Evolutionary conservation across 306 rosid species (phyloP).

Genomic region (Comarum palustre): DNA sequence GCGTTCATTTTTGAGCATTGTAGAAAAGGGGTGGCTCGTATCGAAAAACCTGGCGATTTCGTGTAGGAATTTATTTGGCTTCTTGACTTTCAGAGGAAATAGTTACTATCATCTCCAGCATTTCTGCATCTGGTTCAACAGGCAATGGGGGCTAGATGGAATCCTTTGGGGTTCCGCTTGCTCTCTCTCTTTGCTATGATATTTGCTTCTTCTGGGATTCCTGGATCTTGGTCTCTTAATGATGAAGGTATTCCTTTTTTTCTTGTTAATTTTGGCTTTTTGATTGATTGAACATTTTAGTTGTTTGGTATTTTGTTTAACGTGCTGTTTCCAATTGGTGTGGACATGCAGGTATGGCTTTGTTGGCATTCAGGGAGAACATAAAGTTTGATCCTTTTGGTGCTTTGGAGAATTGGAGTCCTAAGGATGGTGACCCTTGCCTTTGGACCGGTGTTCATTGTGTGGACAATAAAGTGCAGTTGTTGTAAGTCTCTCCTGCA

Average conservation of each 20-base stretch:
- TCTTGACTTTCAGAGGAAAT: slow-evolving; percentile 38
- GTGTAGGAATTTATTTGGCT: slow-evolving; percentile 34
- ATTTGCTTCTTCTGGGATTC: slow-evolving; percentile 36
- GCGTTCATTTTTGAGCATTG: slow-evolving; percentile 21
- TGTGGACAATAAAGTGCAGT: slow-evolving; percentile 51
- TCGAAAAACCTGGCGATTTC: slow-evolving; percentile 52
- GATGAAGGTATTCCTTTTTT: slow-evolving; percentile 60
- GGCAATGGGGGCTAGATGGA: slow-evolving; percentile 76
- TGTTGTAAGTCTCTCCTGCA: slow-evolving; percentile 55
- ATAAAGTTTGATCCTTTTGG: slow-evolving; percentile 58
- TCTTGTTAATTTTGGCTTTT: neutral
- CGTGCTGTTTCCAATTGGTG: slow-evolving; percentile 16
- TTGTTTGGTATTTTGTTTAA: neutral
- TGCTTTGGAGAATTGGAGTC: slow-evolving; percentile 68
- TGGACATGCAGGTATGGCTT: slow-evolving; percentile 51
- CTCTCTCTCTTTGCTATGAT: slow-evolving; percentile 48
- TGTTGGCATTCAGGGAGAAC: slow-evolving; percentile 56
- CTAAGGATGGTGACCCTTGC: slow-evolving; percentile 61
- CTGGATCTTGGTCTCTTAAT: slow-evolving; percentile 51
- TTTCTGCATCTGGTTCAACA: slow-evolving; percentile 41
- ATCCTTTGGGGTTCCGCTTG: slow-evolving; percentile 50
- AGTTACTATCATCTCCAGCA: slow-evolving; percentile 30
- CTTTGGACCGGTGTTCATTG: slow-evolving; percentile 74
- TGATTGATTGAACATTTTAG: neutral
- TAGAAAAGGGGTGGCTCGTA: slow-evolving; percentile 40